These are phyloP conservation scores for Polyporus arcularius DNA, from an alignment of 768 basidiomycete genomes.

Conservation along the genomic window DNA sequence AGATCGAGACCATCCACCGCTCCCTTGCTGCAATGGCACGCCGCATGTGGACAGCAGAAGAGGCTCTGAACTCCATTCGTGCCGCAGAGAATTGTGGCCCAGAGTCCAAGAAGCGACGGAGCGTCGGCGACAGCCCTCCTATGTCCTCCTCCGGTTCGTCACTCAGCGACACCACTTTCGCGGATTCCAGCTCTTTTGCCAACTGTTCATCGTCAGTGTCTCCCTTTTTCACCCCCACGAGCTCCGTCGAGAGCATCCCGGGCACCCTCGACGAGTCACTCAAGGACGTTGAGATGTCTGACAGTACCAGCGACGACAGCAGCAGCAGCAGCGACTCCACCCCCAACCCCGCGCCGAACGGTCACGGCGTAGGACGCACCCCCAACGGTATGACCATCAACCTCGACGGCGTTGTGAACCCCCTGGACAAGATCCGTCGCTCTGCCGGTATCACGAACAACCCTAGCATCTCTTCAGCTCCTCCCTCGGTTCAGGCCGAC, in stretches of 20 bases:
- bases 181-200: conserved; percentile 15
- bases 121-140: conserved; percentile 33
- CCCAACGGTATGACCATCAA: conserved; percentile 50
- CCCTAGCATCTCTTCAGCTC: conserved; percentile 43
- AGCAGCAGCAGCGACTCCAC: conserved; percentile 22
- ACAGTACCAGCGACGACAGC: conserved; percentile 20
- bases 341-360: conserved; percentile 9
- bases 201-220: conserved; percentile 21
- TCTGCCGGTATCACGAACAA: conserved; percentile 27
- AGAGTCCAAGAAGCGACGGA: conserved; percentile 48
- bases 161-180: conserved; percentile 18
- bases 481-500: conserved; percentile 42
- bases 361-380: conserved; percentile 22
- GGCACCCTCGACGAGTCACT: conserved; percentile 18
- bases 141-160: conserved; percentile 22
- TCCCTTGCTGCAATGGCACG: conserved; percentile 51
- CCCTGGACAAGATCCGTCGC: conserved; percentile 24
- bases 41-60: conserved; percentile 60
- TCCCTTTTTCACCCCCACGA: conserved; percentile 29
- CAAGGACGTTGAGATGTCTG: conserved; percentile 26
- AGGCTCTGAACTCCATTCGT: conserved; percentile 42
- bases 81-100: conserved; percentile 41
- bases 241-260: conserved; percentile 28
- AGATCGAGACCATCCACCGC: conserved; percentile 57
- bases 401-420: conserved; percentile 47